A percentile compares a stretch with the other conserved stretches of the same genome.
phyloP scores from a whole-genome alignment of 2,329 filamentous ascomycete species.

The Exophiala xenobiotica region DNA sequence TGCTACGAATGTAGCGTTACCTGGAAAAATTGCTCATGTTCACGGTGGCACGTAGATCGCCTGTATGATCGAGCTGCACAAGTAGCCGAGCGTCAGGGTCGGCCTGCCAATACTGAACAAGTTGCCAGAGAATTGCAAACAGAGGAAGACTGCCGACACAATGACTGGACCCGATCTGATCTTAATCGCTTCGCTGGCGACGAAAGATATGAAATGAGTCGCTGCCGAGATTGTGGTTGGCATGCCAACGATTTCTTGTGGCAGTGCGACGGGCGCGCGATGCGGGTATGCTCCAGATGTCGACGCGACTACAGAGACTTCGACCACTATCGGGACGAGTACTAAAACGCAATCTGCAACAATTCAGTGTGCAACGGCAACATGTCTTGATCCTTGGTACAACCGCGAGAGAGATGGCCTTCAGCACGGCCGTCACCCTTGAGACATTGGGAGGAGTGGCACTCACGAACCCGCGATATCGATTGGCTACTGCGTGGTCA shows the following conservation, averaged over 20 bases:
- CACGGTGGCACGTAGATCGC: conserved; percentile 30
- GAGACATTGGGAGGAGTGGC: too few relatives aligned
- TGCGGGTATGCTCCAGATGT: conserved; percentile 7
- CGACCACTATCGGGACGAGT: not conserved
- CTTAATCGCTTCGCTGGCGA: not conserved
- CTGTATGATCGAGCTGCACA: conserved; percentile 23
- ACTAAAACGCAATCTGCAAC: too few relatives aligned
- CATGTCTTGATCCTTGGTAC: too few relatives aligned
- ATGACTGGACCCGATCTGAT: conserved; percentile 5
- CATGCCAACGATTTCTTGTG: conserved; percentile 9
- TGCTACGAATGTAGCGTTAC: conserved; percentile 34
- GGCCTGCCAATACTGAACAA: not conserved
- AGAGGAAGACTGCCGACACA: conserved; percentile 10
- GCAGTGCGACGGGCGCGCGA: conserved; percentile 10
- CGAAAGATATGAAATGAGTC: conserved; percentile 5
- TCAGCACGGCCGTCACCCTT: too few relatives aligned
- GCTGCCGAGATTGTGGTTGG: conserved; percentile 19
- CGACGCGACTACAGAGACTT: not conserved
- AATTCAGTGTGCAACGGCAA: too few relatives aligned
- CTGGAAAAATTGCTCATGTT: conserved; percentile 34
- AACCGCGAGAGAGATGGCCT: too few relatives aligned
- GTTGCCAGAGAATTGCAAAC: not conserved
- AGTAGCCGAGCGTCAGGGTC: conserved; percentile 16
- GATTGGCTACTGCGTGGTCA: too few relatives aligned
- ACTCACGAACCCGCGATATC: too few relatives aligned